phyloP scores from a whole-genome alignment of 164 flowering plant species.

The Aristolochia californica region DNA sequence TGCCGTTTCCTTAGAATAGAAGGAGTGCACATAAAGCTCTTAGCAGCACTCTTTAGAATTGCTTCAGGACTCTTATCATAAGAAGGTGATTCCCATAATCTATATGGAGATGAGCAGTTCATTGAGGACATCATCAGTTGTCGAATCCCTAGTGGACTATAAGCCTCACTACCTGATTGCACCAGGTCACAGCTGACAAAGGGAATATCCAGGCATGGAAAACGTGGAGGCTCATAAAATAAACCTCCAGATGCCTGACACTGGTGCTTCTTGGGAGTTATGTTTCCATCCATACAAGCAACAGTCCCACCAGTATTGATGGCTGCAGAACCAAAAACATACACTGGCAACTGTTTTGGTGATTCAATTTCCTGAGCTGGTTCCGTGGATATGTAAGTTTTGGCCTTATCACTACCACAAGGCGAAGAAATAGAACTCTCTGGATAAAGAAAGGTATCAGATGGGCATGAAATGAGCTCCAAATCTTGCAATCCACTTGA shows the following conservation, averaged over 20 bases:
- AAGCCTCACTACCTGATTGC: constrained; percentile 61
- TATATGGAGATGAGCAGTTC: constrained; percentile 60
- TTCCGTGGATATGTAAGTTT: constrained; percentile 18
- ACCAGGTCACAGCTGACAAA: constrained; percentile 92
- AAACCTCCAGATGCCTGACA: constrained; percentile 41
- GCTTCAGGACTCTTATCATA: constrained; percentile 63
- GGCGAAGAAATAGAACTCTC: constrained; percentile 22
- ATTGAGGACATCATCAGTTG: constrained; percentile 67
- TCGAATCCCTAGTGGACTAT: constrained; percentile 94
- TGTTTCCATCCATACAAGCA: constrained; percentile 20
- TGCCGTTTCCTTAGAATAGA: constrained; percentile 83
- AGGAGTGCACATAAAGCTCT: constrained; percentile 68
- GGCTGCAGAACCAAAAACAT: constrained; percentile 23
- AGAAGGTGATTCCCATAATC: constrained; percentile 77
- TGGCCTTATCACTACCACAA: constrained; percentile 20
- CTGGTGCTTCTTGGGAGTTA: constrained; percentile 9
- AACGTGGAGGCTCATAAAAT: constrained; percentile 90
- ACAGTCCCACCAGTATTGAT: constrained; percentile 14
- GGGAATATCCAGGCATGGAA: constrained; percentile 87
- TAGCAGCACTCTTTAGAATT: constrained; percentile 75
- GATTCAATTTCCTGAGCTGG: constrained; percentile 22
- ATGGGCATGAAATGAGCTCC: constrained; percentile 17
- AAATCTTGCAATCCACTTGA: constrained; percentile 22
- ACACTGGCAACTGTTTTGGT: constrained; percentile 27
- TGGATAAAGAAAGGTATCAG: constrained; percentile 29